These are phyloP conservation scores for Nakazawaea pomicola DNA, from an alignment of 805 yeast species.

Conservation along the genomic window DNA sequence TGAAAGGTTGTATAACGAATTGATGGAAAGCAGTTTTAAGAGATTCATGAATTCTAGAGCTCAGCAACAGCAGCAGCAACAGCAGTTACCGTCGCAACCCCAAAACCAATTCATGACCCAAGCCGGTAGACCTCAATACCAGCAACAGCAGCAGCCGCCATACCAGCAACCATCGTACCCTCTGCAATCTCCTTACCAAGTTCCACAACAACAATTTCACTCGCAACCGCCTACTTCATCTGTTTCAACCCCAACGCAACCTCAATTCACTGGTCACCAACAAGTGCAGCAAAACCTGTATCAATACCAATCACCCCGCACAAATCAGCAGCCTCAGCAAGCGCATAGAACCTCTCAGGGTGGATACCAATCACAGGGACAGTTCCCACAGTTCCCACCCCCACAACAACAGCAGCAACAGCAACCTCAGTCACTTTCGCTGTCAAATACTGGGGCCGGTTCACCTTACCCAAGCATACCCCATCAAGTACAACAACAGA, in stretches of 20 bases:
- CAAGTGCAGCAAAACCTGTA: background rate
- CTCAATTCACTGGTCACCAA: background rate
- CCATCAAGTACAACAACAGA: slow-evolving; percentile 4
- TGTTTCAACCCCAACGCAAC: background rate
- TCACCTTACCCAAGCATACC: too few relatives aligned
- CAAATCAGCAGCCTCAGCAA: slow-evolving; percentile 1
- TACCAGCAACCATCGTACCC: background rate
- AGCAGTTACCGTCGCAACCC: slow-evolving; percentile 24
- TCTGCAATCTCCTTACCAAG: background rate
- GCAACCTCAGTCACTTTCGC: too few relatives aligned
- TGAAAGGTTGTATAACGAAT: slow-evolving; percentile 59
- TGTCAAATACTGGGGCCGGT: too few relatives aligned
- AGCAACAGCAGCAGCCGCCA: slow-evolving; percentile 34
- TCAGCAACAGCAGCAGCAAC: slow-evolving; percentile 40
- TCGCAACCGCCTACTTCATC: background rate
- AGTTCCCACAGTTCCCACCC: too few relatives aligned
- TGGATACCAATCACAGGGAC: too few relatives aligned
- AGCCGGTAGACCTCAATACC: slow-evolving; percentile 31
- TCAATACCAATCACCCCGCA: slow-evolving; percentile 2
- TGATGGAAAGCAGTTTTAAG: slow-evolving; percentile 49
- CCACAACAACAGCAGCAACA: slow-evolving; percentile 3
- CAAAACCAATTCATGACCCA: too few relatives aligned
- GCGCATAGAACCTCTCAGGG: background rate
- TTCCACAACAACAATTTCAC: slow-evolving; percentile 1
- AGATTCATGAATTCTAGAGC: slow-evolving; percentile 19